A percentile compares a stretch with the other conserved stretches of the same genome.
Evolutionary conservation across 176 grass and related monocot genomes (phyloP).

Genomic region (Guadua angustifolia): DNA sequence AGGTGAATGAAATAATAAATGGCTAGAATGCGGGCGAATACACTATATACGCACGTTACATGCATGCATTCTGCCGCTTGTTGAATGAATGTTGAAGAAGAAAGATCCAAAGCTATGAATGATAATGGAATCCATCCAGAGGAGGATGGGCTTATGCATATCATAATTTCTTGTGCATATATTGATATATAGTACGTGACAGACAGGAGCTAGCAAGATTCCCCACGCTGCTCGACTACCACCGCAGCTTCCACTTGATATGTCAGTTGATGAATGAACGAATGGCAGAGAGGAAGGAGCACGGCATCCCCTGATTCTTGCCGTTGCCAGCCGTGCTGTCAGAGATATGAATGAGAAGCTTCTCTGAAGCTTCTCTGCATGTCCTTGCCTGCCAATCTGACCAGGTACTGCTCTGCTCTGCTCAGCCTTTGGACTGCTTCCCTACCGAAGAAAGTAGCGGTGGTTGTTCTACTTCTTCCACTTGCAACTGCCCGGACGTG

Average conservation of each 20-base stretch:
- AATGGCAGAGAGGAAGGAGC: neutral
- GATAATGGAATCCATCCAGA: neutral
- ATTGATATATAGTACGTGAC: neutral
- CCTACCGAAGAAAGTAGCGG: neutral
- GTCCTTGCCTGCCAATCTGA: neutral
- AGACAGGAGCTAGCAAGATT: neutral
- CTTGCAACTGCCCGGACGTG: too few species aligned
- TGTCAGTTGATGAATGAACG: neutral
- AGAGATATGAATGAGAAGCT: conserved; percentile 31
- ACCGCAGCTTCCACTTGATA: neutral
- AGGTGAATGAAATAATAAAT: too few species aligned
- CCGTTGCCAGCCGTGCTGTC: neutral
- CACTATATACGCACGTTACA: neutral
- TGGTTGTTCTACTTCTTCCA: neutral
- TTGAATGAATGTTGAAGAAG: neutral
- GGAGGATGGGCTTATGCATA: neutral
- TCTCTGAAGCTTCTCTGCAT: neutral
- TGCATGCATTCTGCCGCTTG: neutral
- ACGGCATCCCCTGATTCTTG: neutral
- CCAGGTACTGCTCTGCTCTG: neutral
- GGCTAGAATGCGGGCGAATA: too few species aligned
- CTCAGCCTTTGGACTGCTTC: conserved; percentile 1
- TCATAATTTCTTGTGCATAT: neutral
- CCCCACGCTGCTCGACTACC: neutral
- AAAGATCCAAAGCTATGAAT: neutral